Percentiles rank a stretch among this genome's conserved stretches.
These are phyloP conservation scores for Macrocybe sp. DNA, from an alignment of 1,284 basidiomycete species.

Conservation along the genomic window DNA sequence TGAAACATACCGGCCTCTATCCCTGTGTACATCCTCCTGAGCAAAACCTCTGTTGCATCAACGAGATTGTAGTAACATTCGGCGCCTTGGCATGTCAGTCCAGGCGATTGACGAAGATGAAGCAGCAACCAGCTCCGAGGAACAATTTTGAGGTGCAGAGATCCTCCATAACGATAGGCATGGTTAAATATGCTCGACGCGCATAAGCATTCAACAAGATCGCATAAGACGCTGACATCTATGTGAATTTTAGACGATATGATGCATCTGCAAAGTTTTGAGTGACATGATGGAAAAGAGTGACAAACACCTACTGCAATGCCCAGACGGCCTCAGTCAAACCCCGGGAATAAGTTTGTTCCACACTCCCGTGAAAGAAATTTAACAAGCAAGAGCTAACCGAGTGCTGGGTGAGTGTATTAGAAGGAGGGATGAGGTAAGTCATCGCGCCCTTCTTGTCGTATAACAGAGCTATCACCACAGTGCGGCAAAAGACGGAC, in stretches of 20 bases:
- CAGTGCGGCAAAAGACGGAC: too few species aligned
- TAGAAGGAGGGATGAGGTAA: too few species aligned
- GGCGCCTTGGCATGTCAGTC: slow-evolving; percentile 6
- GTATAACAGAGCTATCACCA: too few species aligned
- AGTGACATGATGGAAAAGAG: too few species aligned
- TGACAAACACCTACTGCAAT: too few species aligned
- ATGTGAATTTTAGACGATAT: slow-evolving; percentile 27
- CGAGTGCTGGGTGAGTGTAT: too few species aligned
- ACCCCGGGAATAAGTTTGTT: too few species aligned
- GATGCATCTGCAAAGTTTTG: slow-evolving; percentile 31
- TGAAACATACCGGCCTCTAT: slow-evolving; percentile 15
- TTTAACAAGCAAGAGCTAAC: too few species aligned
- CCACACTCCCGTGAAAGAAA: too few species aligned
- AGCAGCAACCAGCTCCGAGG: slow-evolving; percentile 41
- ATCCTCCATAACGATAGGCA: slow-evolving; percentile 15
- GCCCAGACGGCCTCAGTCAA: too few species aligned
- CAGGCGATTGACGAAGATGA: slow-evolving; percentile 8
- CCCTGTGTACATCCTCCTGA: slow-evolving; percentile 29
- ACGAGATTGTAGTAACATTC: slow-evolving; percentile 17
- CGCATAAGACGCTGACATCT: slow-evolving; percentile 39
- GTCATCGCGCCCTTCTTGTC: too few species aligned
- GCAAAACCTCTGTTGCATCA: slow-evolving; percentile 17
- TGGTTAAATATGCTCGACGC: slow-evolving; percentile 28
- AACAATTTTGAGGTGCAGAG: slow-evolving; percentile 38
- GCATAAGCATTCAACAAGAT: slow-evolving; percentile 39